Percentiles rank a stretch among this genome's conserved stretches.
phyloP scores from a whole-genome alignment of 371 early-diverging fungal species.

The Furculomyces boomerangus region DNA sequence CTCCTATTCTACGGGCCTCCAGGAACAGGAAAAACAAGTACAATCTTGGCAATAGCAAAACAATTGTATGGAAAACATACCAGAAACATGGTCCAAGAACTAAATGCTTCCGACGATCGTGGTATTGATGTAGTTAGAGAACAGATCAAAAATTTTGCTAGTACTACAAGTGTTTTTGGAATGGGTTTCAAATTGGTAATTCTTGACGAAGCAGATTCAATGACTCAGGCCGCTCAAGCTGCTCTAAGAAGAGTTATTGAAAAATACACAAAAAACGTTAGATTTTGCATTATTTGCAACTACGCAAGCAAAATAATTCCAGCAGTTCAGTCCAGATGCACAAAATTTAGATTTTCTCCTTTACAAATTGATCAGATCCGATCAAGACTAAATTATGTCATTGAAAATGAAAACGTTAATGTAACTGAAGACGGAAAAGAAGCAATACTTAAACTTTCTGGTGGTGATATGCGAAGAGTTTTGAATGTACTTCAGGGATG shows the following conservation, averaged over 20 bases:
- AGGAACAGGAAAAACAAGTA: slow-evolving; percentile 96
- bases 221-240: slow-evolving; percentile 93
- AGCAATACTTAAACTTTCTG: slow-evolving; percentile 59
- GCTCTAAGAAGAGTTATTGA: slow-evolving; percentile 95
- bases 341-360: slow-evolving; percentile 93
- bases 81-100: slow-evolving; percentile 76
- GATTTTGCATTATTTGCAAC: slow-evolving; percentile 98
- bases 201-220: slow-evolving; percentile 96
- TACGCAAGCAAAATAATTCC: slow-evolving; percentile 97
- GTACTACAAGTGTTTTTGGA: slow-evolving; percentile 69
- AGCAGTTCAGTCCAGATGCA: slow-evolving; percentile 96
- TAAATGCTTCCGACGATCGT: slow-evolving; percentile 99
- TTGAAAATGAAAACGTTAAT: slow-evolving; percentile 59
- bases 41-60: slow-evolving; percentile 79
- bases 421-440: slow-evolving; percentile 63
- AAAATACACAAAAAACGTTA: slow-evolving; percentile 89
- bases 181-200: slow-evolving; percentile 78
- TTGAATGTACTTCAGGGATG: slow-evolving; percentile 85
- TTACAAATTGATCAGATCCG: slow-evolving; percentile 58
- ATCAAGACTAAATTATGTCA: slow-evolving; percentile 48
- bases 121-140: slow-evolving; percentile 99
- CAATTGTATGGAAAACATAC: slow-evolving; percentile 64
- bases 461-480: slow-evolving; percentile 94
- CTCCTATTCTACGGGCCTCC: slow-evolving; percentile 97
- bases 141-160: slow-evolving; percentile 95